A percentile compares a stretch with the other conserved stretches of the same genome.
These are phyloP conservation scores for Rutstroemia sp. DNA, from an alignment of 2,329 filamentous ascomycete species.

Conservation along the genomic window DNA sequence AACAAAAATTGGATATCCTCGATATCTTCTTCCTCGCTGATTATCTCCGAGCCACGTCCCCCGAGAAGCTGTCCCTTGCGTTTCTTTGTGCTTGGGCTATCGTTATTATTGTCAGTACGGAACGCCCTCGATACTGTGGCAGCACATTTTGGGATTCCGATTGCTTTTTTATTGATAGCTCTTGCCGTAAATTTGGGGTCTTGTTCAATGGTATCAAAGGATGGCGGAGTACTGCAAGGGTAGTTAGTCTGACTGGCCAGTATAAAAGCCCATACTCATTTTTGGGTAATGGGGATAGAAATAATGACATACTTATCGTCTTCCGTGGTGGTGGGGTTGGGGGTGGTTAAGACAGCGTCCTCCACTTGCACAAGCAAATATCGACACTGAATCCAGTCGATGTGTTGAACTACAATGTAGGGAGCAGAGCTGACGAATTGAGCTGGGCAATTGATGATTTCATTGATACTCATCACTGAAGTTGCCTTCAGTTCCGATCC, in stretches of 20 bases:
- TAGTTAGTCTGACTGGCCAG: not conserved
- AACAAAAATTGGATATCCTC: constrained; percentile 34
- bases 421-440: constrained; percentile 50
- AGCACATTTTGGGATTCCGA: constrained; percentile 26
- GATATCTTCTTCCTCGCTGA: constrained; percentile 25
- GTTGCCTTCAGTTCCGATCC: constrained; percentile 55
- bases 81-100: not conserved
- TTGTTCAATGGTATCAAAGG: constrained; percentile 15
- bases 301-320: not conserved
- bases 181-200: constrained; percentile 21
- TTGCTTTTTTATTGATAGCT: constrained; percentile 14
- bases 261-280: not conserved
- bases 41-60: not conserved
- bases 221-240: not conserved
- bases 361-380: constrained; percentile 62
- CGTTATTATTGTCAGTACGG: constrained; percentile 6
- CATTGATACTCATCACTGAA: constrained; percentile 66
- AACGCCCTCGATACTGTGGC: constrained; percentile 24
- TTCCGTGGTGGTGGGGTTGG: not conserved
- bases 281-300: not conserved
- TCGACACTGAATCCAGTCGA: constrained; percentile 85
- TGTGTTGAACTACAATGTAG: constrained; percentile 64
- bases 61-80: constrained; percentile 2
- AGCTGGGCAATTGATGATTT: constrained; percentile 68
- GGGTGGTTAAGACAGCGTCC: not conserved